Evolutionary conservation across 352 stramenopile genomes (phyloP).

Genomic region (Phytophthora kernoviae): DNA sequence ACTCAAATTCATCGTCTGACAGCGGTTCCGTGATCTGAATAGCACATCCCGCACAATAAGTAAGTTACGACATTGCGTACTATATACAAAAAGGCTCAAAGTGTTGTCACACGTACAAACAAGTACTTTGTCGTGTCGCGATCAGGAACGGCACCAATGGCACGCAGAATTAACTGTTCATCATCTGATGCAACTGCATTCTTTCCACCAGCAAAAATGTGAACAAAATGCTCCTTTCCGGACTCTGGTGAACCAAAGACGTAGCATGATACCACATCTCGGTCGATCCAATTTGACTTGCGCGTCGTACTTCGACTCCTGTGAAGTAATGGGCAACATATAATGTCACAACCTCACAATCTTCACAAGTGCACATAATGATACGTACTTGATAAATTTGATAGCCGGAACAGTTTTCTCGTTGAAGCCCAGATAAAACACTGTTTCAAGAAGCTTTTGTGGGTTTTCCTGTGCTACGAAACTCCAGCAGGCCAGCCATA

Average conservation of each 20-base stretch:
- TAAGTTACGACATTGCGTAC: background rate
- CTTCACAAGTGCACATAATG: background rate
- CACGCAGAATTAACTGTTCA: conserved; percentile 48
- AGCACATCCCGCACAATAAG: conserved; percentile 10
- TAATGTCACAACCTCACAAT: background rate
- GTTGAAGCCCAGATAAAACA: conserved; percentile 88
- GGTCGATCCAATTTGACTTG: conserved; percentile 61
- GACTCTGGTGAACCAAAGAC: conserved; percentile 52
- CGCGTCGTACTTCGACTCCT: conserved; percentile 64
- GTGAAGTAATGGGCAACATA: conserved; percentile 6
- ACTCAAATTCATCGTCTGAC: conserved; percentile 65
- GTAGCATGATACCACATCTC: conserved; percentile 77
- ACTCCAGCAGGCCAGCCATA: conserved; percentile 76
- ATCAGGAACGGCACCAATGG: conserved; percentile 61
- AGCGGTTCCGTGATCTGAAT: conserved; percentile 69
- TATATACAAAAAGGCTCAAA: background rate
- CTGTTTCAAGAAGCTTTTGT: conserved; percentile 69
- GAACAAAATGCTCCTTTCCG: conserved; percentile 62
- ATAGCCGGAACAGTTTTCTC: conserved; percentile 69
- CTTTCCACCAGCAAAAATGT: conserved; percentile 55
- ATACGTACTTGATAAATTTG: conserved; percentile 65
- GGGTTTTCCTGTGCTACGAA: conserved; percentile 81
- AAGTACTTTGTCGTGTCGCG: conserved; percentile 66
- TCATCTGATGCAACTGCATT: conserved; percentile 26
- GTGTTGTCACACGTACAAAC: conserved; percentile 46